Conservation (phyloP, 345 rosid genomes). For the Eucalyptus cloeziana region DNA sequence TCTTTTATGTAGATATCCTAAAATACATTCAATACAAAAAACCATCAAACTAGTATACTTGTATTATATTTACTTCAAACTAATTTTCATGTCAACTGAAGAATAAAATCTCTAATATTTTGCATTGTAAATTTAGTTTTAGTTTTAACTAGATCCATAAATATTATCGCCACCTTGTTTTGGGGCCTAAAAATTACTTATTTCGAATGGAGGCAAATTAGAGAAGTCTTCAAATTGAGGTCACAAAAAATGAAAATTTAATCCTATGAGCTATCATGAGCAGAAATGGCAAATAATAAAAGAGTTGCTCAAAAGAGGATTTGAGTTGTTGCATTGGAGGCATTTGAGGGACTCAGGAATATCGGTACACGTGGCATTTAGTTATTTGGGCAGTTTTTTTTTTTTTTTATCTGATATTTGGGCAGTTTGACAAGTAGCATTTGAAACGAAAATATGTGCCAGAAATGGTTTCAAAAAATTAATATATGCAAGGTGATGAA, state of each 20-base stretch:
- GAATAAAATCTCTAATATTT: neutral
- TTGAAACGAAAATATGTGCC: neutral
- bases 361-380: neutral
- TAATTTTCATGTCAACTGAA: neutral
- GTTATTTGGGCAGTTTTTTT: neutral
- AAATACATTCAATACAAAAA: neutral
- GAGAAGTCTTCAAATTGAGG: neutral
- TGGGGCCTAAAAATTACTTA: neutral
- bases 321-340: neutral
- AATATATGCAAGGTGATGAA: neutral
- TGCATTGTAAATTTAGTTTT: no score
- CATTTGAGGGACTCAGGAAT: neutral
- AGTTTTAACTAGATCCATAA: neutral
- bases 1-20: neutral
- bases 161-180: neutral
- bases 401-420: no score
- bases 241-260: neutral
- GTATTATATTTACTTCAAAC: neutral
- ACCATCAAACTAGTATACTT: neutral
- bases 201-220: rapidly evolving
- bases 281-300: neutral
- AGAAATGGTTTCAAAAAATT: neutral
- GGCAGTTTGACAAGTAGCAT: neutral
- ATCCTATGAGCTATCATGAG: neutral
- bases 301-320: neutral